Evolutionary conservation across 148 eudicot genomes (phyloP).

Genomic region (Fagopyrum tataricum): DNA sequence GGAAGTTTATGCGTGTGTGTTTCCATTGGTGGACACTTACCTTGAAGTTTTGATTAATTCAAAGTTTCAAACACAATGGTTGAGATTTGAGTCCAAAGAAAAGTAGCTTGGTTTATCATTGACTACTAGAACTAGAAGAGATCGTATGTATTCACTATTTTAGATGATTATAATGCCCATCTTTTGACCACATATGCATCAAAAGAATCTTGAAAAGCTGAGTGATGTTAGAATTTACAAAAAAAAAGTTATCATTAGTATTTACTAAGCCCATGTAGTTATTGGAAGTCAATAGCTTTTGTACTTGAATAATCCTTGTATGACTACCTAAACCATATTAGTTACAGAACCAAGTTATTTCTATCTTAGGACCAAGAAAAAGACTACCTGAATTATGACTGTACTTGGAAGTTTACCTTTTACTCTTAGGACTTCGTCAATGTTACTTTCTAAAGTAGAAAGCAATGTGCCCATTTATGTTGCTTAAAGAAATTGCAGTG

Average conservation of each 20-base stretch:
- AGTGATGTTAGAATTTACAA: background rate
- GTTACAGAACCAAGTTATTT: background rate
- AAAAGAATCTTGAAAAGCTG: too few species aligned
- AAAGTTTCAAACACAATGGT: background rate
- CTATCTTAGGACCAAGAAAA: background rate
- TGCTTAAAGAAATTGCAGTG: background rate
- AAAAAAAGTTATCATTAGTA: background rate
- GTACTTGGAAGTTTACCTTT: slow-evolving; percentile 7
- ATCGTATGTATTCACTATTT: background rate
- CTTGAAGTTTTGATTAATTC: background rate
- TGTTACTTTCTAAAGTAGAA: background rate
- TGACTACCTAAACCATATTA: slow-evolving; percentile 5
- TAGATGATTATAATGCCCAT: too few species aligned
- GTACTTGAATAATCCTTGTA: background rate
- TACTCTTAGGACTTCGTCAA: background rate
- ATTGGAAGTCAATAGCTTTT: background rate
- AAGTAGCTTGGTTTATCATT: background rate
- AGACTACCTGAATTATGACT: slow-evolving; percentile 2
- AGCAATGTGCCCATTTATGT: background rate
- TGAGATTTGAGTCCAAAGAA: background rate
- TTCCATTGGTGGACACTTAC: background rate
- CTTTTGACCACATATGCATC: too few species aligned
- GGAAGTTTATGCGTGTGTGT: background rate
- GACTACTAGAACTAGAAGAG: background rate
- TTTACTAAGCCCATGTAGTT: background rate